Conservation (phyloP, 371 early-diverging fungal species). For the Gilbertella persicaria region DNA sequence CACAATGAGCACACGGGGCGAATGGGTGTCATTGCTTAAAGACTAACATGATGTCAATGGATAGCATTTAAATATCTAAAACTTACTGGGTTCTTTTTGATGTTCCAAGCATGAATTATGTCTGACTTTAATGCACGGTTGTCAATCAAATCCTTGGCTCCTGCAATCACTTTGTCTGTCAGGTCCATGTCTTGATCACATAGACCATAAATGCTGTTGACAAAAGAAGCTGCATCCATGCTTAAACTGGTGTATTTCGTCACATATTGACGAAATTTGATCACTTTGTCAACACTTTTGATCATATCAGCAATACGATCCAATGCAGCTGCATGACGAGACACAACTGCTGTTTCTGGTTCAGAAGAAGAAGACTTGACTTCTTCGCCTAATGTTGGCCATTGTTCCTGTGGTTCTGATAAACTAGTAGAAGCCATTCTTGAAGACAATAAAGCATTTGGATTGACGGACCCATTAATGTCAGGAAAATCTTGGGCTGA, state of each 20-base stretch:
- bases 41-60: background rate
- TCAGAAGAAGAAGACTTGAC: conserved; percentile 1
- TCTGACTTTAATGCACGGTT: conserved; percentile 54
- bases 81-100: conserved; percentile 60
- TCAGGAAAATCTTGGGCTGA: conserved; percentile 35
- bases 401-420: conserved; percentile 8
- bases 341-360: conserved; percentile 15
- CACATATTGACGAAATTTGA: conserved; percentile 62
- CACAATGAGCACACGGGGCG: conserved; percentile 18
- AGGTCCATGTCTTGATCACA: conserved; percentile 46
- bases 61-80: background rate
- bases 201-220: conserved; percentile 52
- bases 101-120: conserved; percentile 73
- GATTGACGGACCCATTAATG: conserved; percentile 19
- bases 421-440: conserved; percentile 2
- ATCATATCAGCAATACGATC: conserved; percentile 49
- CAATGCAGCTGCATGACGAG: conserved; percentile 51
- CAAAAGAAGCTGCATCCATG: conserved; percentile 54
- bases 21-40: background rate
- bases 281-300: conserved; percentile 50
- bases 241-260: conserved; percentile 45
- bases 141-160: conserved; percentile 56
- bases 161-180: conserved; percentile 53
- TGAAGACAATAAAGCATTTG: conserved; percentile 4
- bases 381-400: conserved; percentile 26